Evolutionary conservation across 306 rosid genomes (phyloP), one percentile per base, ranked within the genome.

Genomic region (Pyrus betulifolia): DNA sequence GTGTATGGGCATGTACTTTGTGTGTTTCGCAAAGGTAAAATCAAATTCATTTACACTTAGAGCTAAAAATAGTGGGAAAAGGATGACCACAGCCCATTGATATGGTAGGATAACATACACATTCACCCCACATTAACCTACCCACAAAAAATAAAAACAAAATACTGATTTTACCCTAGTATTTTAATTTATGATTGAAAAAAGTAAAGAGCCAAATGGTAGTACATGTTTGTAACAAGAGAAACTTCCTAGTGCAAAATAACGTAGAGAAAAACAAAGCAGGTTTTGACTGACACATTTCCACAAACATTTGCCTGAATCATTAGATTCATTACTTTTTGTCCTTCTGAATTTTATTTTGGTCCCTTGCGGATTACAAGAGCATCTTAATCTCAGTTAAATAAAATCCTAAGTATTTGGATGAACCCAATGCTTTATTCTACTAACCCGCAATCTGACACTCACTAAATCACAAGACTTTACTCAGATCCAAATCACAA

Each of bases 351-450:
- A 64, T 0, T 31, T 31, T 75, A 28, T 59, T 58, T 75, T 81
- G 86, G 78, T 81, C 77, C 75, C 60, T 79, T 78, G 66, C 70
- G 59, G 59, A 62, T 77, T 27, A 74, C 74, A 82, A 83, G 82
- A 76, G 86, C 80, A 80, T 85, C 87, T 62, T 11, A 64, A 71
- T 77, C 33, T 66, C 6, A 58, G 75, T 44, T 21, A 60, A 58
- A 51, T 67, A 72, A 30, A 77, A 10, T 54, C 59, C 57, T 38
- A 72, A 81, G 70, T 15, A 71, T 35, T 58, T 77, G 73, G 80
- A 86, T 82, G 86, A 88, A 88, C 87, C 67, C 22, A 38, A 55
- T 30, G 42, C 6, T 25, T 69, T 80, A 72, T 82, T 75, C 8
- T 73, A 67, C 19, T 63, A 49, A 58, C 58, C 79, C 65, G 49